These are phyloP conservation scores for Tolypocladium guangdongense DNA, from an alignment of 2,329 filamentous ascomycete species.

Conservation along the genomic window DNA sequence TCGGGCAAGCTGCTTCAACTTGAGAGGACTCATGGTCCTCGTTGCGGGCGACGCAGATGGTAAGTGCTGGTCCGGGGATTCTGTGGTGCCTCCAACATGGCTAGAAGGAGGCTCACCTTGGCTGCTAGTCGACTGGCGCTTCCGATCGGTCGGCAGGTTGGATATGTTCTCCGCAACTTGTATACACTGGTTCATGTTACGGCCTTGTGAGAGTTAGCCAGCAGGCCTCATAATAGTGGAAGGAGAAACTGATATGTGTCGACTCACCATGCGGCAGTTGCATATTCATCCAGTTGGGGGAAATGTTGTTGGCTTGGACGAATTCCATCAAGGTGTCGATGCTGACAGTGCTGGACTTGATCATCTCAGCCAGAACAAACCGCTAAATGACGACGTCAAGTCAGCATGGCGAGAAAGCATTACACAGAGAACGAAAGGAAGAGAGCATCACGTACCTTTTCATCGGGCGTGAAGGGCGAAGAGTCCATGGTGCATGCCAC, in stretches of 20 bases:
- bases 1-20: background rate
- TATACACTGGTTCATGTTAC: slow-evolving; percentile 36
- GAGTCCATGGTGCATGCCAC: background rate
- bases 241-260: background rate
- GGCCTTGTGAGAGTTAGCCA: slow-evolving; percentile 20
- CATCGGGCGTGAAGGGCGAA: background rate
- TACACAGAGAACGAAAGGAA: background rate
- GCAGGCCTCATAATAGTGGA: background rate
- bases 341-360: slow-evolving; percentile 43
- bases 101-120: slow-evolving; percentile 15
- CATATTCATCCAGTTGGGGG: slow-evolving; percentile 36
- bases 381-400: slow-evolving; percentile 24
- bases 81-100: background rate
- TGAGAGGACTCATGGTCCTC: background rate
- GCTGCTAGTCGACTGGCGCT: slow-evolving; percentile 26
- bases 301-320: slow-evolving; percentile 28
- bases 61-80: background rate
- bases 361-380: slow-evolving; percentile 46
- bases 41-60: background rate
- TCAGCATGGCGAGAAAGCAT: background rate
- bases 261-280: slow-evolving; percentile 34
- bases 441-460: background rate
- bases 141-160: slow-evolving; percentile 15
- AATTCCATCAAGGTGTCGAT: slow-evolving; percentile 34
- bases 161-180: slow-evolving; percentile 27